Evolutionary conservation across 2,329 filamentous ascomycete species (phyloP), one percentile per base, ranked within the genome.

Genomic region (Endoconidiophora polonica): DNA sequence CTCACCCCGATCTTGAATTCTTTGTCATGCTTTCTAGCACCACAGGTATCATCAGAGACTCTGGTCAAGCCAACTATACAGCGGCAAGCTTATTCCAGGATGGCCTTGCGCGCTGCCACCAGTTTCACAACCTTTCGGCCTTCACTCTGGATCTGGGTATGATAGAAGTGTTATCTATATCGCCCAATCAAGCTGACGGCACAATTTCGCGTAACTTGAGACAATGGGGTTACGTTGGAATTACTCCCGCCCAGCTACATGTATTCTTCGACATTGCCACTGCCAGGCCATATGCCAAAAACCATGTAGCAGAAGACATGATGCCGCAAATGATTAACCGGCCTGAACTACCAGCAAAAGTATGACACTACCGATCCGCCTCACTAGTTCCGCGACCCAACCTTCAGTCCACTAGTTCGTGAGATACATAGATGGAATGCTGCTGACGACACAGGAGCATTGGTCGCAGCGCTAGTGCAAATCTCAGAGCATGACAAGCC

Each of bases 1-100:
- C 24, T 22, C 47, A 45, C 5, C 50, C 49, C n/a, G 1, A 12
- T 33, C 20, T 67, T 0, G 64, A 67, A 52, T 66, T 71, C 56
- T 69, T 66, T 52, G 46, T 64, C 39, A 54, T 63, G 33, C 53
- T 65, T 0, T 65, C 63, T 2, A 69, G 66, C 1, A 48, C 63
- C 20, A 56, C 58, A 0, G 62, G 60, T 14, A 54, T 66, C 5
- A 42, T 63, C 3, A 67, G 65, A 0, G 58, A 59, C 6, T 52
- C 58, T 3, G 59, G 58, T 0, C 67, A 70, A 46, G 58, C 61
- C 38, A 68, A 68, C 54, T 72, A 72, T 54, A 54, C 63, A 0
- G 62, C 62, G 0, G 63, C 58, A 5, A 58, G 59, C 29, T 55
- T 59, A 0, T 66, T 59, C 55, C 60, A 64, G 6, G 60, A 62